phyloP scores from a whole-genome alignment of 2,329 filamentous ascomycete genomes.

The Diatrype stigma region DNA sequence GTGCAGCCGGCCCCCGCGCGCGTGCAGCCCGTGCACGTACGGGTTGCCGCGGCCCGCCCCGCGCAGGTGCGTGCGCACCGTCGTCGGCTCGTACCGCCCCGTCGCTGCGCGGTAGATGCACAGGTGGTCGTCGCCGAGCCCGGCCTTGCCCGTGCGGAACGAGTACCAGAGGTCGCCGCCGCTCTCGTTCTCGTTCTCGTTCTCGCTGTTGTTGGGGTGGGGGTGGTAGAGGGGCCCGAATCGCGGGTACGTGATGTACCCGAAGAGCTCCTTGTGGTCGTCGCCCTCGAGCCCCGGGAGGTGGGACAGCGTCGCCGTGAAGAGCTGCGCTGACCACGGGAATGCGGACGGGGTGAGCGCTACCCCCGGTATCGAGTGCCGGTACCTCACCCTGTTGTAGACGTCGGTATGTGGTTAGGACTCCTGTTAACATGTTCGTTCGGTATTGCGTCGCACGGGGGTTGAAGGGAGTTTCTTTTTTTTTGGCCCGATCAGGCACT shows the following conservation, averaged over 20 bases:
- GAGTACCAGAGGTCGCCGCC: constrained; percentile 38
- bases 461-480: too few species aligned
- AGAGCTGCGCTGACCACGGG: constrained; percentile 30
- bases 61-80: constrained; percentile 48
- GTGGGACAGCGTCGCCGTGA: constrained; percentile 30
- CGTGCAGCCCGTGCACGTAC: constrained; percentile 46
- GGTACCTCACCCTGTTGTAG: constrained; percentile 30
- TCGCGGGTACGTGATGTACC: constrained; percentile 45
- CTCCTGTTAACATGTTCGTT: too few species aligned
- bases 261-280: constrained; percentile 27
- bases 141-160: constrained; percentile 47
- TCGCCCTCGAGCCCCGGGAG: constrained; percentile 30
- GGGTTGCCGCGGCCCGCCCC: constrained; percentile 45
- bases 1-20: constrained; percentile 31
- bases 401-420: too few species aligned
- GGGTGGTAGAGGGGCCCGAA: constrained; percentile 39
- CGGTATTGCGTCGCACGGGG: too few species aligned
- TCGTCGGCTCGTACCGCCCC: constrained; percentile 33
- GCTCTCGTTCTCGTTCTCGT: too few species aligned
- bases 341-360: constrained; percentile 28
- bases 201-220: too few species aligned
- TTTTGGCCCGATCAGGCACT: too few species aligned
- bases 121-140: constrained; percentile 45
- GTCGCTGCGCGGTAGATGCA: constrained; percentile 36
- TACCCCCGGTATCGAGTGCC: constrained; percentile 29